Evolutionary conservation across 1,139 yeast species (phyloP), one percentile per base, ranked within the genome.

Genomic region (Suzukiozyma palmioleophila): DNA sequence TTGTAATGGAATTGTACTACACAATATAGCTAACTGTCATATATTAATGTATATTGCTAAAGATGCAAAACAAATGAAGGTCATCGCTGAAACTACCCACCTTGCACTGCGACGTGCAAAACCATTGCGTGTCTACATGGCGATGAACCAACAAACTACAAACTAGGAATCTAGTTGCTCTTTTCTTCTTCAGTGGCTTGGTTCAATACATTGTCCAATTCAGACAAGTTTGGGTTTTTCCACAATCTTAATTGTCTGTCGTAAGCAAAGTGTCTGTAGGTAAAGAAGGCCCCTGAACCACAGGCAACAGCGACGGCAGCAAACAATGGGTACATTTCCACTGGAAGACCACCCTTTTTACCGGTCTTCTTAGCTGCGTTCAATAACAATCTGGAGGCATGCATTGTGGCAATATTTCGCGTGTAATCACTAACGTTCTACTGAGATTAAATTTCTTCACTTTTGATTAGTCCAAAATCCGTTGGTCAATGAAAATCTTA

Each of bases 271-370:
- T 84, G 87, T 73, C 82, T 84, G 69, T 79, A 78, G 39, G 87
- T 70, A 75, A 84, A 84, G 69, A 64, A 84, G 48, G 66, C 51
- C 46, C 83, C 89, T 26, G 92, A 84, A 45, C 63, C 59, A 54
- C 79, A 56, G 36, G 92, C 92, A 43, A 81, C 81, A 54, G 81
- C 85, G 31, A 65, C 63, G 38, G 75, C 75, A 69, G 70, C 73
- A 45, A 71, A 70, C 61, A 84, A 75, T 61, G 94, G 94, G 60
- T 84, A 80, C 73, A 84, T 70, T 69, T 84, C 94, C 41, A 84
- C 79, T 50, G 94, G 94, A 10, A 51, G 39, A 42, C 44, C 46
- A 36, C 7, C 7, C 21, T 45, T 47, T 4, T 37, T 26, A 9
- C 37, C 22, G 37, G 49, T 43, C 40, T 54, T 50, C 52, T 64